Conservation (phyloP, 192 early-diverging fungal genomes). For the Coemansia sp. region DNA sequence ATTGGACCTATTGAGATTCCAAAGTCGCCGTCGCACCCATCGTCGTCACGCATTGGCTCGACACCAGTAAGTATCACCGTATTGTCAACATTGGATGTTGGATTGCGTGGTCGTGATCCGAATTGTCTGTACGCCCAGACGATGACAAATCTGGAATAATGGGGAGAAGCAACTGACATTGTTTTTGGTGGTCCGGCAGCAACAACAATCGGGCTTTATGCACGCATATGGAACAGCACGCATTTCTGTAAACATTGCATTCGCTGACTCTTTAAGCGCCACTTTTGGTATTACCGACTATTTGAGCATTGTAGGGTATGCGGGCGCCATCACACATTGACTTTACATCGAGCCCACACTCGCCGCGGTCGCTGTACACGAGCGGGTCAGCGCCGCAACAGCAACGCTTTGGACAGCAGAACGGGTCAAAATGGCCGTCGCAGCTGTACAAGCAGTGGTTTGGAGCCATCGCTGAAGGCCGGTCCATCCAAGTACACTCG, state of each 20-base stretch:
- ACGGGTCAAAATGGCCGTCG: constrained; percentile 17
- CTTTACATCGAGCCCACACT: constrained; percentile 42
- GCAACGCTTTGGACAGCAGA: constrained; percentile 9
- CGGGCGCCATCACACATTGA: constrained; percentile 52
- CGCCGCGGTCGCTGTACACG: constrained; percentile 27
- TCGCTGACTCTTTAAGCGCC: background rate
- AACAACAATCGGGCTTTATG: constrained; percentile 1
- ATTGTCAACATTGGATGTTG: background rate
- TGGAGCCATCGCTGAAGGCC: constrained; percentile 53
- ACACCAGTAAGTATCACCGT: constrained; percentile 42
- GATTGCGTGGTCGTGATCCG: background rate
- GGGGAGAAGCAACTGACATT: background rate
- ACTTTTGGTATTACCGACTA: background rate
- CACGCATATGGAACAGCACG: background rate
- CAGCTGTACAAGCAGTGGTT: constrained; percentile 56
- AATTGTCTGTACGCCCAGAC: background rate
- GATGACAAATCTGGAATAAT: constrained; percentile 1
- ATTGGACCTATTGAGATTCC: constrained; percentile 52
- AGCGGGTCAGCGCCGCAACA: constrained; percentile 10
- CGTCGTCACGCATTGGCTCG: constrained; percentile 44
- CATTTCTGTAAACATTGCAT: constrained; percentile 1
- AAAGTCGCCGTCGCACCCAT: constrained; percentile 45
- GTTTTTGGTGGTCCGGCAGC: background rate
- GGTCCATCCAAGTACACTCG: constrained; percentile 52
- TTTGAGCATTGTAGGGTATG: constrained; percentile 43